Conservation (phyloP, 2,329 filamentous ascomycete species). For the Aspergillus amoenus region DNA sequence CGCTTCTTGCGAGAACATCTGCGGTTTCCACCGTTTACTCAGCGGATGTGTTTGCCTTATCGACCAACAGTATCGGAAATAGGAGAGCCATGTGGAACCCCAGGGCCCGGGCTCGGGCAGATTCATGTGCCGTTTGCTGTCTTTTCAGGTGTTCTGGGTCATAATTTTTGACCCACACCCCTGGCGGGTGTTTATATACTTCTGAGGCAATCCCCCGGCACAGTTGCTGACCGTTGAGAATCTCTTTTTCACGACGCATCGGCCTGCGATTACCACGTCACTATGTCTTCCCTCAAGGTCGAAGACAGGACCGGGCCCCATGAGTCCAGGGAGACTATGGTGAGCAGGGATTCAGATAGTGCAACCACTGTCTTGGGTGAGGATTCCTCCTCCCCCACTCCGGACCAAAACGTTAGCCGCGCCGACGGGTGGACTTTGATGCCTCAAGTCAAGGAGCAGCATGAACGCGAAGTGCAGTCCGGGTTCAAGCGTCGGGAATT, state of each 20-base stretch:
- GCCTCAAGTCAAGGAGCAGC: constrained; percentile 47
- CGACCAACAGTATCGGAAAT: background rate
- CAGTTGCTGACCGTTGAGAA: background rate
- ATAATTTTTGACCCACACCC: constrained; percentile 3
- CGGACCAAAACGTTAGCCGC: constrained; percentile 11
- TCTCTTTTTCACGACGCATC: background rate
- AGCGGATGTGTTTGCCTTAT: constrained; percentile 1
- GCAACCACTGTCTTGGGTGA: constrained; percentile 27
- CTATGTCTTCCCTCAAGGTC: constrained; percentile 13
- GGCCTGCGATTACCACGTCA: background rate
- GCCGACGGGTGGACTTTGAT: constrained; percentile 52
- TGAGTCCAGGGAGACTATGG: constrained; percentile 11
- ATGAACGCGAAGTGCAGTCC: constrained; percentile 47
- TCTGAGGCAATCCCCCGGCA: background rate
- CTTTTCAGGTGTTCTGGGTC: background rate
- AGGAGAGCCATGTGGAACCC: constrained; percentile 7
- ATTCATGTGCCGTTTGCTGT: background rate
- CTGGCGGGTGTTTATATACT: constrained; percentile 15
- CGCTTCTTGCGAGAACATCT: background rate
- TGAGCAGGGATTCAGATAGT: constrained; percentile 29
- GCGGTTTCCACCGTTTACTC: constrained; percentile 1
- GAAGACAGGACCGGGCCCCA: constrained; percentile 11
- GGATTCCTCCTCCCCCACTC: constrained; percentile 17
- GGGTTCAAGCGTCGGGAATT: constrained; percentile 52
- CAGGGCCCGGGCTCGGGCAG: constrained; percentile 7